Percentiles rank a stretch among this genome's conserved stretches.
These are phyloP conservation scores for Suhomyces taliae DNA, from an alignment of 1,139 yeast genomes.

Conservation along the genomic window DNA sequence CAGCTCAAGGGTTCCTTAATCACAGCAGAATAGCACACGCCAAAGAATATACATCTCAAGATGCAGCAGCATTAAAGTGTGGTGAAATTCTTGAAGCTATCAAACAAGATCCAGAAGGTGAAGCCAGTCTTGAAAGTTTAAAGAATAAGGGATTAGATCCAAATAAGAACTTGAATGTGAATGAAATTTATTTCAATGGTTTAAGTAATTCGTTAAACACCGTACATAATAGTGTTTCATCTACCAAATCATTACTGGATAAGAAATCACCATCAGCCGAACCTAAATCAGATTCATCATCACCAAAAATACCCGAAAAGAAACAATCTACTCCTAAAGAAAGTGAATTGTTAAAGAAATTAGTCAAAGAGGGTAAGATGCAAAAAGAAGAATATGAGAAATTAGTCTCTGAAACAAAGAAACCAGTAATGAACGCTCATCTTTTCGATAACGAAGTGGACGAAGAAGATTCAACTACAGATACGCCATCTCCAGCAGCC, in stretches of 20 bases:
- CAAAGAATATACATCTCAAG: conserved; percentile 72
- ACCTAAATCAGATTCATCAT: not conserved
- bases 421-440: conserved; percentile 27
- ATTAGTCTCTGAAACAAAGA: conserved; percentile 25
- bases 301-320: not conserved
- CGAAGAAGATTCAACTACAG: conserved; percentile 19
- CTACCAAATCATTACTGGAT: not conserved
- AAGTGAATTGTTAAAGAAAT: conserved; percentile 27
- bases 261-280: conserved; percentile 3
- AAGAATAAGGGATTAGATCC: conserved; percentile 43
- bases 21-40: conserved; percentile 75
- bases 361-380: conserved; percentile 27
- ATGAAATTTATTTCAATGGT: conserved; percentile 42
- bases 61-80: conserved; percentile 71
- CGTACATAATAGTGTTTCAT: conserved; percentile 14
- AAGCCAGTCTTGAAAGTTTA: conserved; percentile 45
- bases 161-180: conserved; percentile 37
- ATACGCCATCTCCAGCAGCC: conserved; percentile 6
- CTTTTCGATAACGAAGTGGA: conserved; percentile 32
- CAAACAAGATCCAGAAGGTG: conserved; percentile 62
- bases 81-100: conserved; percentile 58
- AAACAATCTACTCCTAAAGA: conserved; percentile 1
- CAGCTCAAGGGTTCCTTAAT: conserved; percentile 78
- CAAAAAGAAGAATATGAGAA: conserved; percentile 28
- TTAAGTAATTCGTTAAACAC: conserved; percentile 23